Conservation (phyloP, 169 alveolate species). For the Cryptosporidium bovis region DNA sequence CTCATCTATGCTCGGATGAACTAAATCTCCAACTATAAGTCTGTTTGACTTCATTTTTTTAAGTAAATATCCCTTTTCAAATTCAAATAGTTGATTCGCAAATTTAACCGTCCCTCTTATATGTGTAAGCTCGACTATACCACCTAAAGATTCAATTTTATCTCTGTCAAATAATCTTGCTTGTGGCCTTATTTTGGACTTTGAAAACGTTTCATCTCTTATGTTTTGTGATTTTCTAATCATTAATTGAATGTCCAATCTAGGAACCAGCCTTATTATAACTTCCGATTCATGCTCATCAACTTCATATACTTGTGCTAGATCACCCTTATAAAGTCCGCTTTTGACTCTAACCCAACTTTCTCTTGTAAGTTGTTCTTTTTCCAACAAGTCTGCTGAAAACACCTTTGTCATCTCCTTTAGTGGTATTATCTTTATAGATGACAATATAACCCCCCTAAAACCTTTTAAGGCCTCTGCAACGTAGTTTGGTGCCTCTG, state of each 20-base stretch:
- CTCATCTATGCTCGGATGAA: conserved; percentile 85
- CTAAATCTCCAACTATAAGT: conserved; percentile 79
- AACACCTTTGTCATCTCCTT: conserved; percentile 86
- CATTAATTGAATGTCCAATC: conserved; percentile 77
- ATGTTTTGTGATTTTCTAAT: conserved; percentile 44
- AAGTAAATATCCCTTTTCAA: conserved; percentile 84
- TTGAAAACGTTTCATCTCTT: conserved; percentile 11
- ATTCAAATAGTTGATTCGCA: conserved; percentile 83
- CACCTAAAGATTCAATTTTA: conserved; percentile 84
- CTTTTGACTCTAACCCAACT: conserved; percentile 85
- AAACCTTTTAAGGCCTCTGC: conserved; percentile 84
- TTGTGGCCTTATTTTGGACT: conserved; percentile 76
- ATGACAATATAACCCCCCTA: conserved; percentile 81
- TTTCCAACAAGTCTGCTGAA: conserved; percentile 82
- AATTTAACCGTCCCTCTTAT: conserved; percentile 86
- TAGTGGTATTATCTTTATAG: conserved; percentile 84
- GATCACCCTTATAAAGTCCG: conserved; percentile 85
- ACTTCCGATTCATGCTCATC: conserved; percentile 84
- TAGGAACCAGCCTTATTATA: conserved; percentile 84
- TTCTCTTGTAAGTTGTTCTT: conserved; percentile 82
- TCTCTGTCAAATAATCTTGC: conserved; percentile 85
- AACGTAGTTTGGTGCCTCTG: conserved; percentile 84
- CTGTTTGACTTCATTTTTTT: conserved; percentile 82
- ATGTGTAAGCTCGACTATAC: conserved; percentile 85
- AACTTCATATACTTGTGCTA: conserved; percentile 86